Conservation (phyloP, 2,329 filamentous ascomycete genomes). For the Fusarium subglutinans region DNA sequence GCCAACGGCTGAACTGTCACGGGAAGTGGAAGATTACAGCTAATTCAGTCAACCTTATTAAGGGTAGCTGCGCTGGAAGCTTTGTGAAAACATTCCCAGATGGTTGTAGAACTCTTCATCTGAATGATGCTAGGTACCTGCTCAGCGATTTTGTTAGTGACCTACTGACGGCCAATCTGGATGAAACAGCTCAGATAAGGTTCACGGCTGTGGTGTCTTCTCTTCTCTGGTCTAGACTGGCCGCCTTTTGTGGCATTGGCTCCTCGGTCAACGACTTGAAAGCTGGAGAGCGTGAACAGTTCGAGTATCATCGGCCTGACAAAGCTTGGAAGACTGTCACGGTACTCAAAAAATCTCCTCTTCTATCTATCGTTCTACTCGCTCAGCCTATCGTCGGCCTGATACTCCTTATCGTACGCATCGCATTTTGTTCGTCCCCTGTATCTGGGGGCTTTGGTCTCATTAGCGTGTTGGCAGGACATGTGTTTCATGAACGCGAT, state of each 20-base stretch:
- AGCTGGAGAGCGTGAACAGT: background rate
- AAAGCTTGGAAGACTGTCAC: background rate
- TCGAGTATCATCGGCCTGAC: background rate
- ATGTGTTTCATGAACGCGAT: accelerated
- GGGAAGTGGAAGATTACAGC: background rate
- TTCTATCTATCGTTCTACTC: background rate
- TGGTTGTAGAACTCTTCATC: background rate
- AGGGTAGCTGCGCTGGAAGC: background rate
- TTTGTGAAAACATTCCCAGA: background rate
- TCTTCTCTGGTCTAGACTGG: background rate
- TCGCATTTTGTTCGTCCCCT: background rate
- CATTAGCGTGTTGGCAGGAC: background rate
- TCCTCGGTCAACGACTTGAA: background rate
- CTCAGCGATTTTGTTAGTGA: background rate
- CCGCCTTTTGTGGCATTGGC: background rate
- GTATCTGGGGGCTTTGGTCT: background rate
- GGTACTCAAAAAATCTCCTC: background rate
- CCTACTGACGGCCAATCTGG: background rate
- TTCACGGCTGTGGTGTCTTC: background rate
- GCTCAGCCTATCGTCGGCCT: background rate
- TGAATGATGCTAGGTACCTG: background rate
- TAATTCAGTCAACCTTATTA: background rate
- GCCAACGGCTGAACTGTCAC: accelerated
- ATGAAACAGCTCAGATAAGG: background rate
- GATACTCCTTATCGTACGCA: background rate